Evolutionary conservation across 495 filamentous ascomycete species (phyloP), one percentile per base, ranked within the genome.

Genomic region (Xylaria longipes): DNA sequence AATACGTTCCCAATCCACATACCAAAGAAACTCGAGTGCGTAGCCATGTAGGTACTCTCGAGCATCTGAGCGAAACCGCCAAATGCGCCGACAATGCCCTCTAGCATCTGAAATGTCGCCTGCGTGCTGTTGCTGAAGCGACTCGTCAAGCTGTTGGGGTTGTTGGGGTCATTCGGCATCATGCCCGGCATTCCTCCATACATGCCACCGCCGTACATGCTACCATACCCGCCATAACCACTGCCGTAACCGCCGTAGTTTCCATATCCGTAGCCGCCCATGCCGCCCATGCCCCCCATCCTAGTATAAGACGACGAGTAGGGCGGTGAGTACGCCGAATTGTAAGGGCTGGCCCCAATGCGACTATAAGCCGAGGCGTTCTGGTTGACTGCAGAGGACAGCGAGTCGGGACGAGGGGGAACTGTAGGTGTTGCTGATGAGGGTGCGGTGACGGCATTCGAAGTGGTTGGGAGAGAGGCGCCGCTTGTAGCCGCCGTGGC

Each of bases 1-100:
- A 22, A n/a, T 17, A 12, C 17, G 29, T 8, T 12, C 20, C 31
- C 20, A 45, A 27, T 68, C 37, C 4, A 86, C 92, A 79, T 89
- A 98, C 95, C 96, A 79, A 98, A 98, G 83, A 99, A 99, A 63
- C 92, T 95, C 62, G 93, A 97, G 84, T 98, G 97, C 3, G 97
- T 99, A n/a, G 97, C 96, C 97, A 99, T 98, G 76, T 97, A 99
- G 14, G 97, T 98, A 81, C 95, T 98, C 83, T 99, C 96, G 14
- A 99, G 87, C 97, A 99, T 98, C 86, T 99, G 97, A 22, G 97
- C 95, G 78, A 99, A 97, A 2, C 97, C 97, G 37, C 95, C 93
- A 82, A 96, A 98, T 20, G 97, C 95, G n/a, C 93, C 92, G n/a
- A 98, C 96, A 54, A 99, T 92, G 72, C 94, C 96, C 84, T 99